These are phyloP conservation scores for Tricholoma matsutake DNA, from an alignment of 768 basidiomycete species.

Conservation along the genomic window DNA sequence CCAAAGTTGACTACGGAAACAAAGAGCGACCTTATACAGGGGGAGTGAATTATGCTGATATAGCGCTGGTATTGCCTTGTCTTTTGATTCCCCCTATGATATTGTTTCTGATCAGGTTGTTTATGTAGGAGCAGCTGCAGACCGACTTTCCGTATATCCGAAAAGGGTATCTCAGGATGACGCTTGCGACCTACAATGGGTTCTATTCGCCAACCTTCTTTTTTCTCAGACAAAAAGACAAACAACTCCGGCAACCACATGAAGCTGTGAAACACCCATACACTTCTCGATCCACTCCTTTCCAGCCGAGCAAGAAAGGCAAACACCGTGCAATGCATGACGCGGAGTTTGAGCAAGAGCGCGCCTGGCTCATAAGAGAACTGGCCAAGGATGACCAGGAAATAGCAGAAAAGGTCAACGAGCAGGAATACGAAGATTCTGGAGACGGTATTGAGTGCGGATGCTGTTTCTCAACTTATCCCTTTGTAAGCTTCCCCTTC, in stretches of 20 bases:
- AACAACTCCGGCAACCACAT: slow-evolving; percentile 19
- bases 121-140: slow-evolving; percentile 42
- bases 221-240: slow-evolving; percentile 31
- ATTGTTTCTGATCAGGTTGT: background rate
- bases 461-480: slow-evolving; percentile 75
- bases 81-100: slow-evolving; percentile 2
- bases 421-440: slow-evolving; percentile 26
- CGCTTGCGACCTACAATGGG: slow-evolving; percentile 27
- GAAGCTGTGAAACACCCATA: slow-evolving; percentile 29
- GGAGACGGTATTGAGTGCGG: slow-evolving; percentile 74
- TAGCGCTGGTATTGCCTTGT: slow-evolving; percentile 46
- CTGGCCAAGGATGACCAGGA: background rate
- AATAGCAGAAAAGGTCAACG: slow-evolving; percentile 12
- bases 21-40: slow-evolving; percentile 41
- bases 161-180: slow-evolving; percentile 42
- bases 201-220: slow-evolving; percentile 60
- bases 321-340: slow-evolving; percentile 43
- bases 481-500: slow-evolving; percentile 53
- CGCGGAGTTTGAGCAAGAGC: slow-evolving; percentile 43
- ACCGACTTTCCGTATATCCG: slow-evolving; percentile 50
- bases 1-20: slow-evolving; percentile 53
- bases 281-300: slow-evolving; percentile 27
- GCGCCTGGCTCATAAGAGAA: background rate
- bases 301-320: slow-evolving; percentile 31
- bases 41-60: slow-evolving; percentile 44